Base-by-base conservation (phyloP, 73 alveolate genomes). In the Uronychia binucleata region DNA sequence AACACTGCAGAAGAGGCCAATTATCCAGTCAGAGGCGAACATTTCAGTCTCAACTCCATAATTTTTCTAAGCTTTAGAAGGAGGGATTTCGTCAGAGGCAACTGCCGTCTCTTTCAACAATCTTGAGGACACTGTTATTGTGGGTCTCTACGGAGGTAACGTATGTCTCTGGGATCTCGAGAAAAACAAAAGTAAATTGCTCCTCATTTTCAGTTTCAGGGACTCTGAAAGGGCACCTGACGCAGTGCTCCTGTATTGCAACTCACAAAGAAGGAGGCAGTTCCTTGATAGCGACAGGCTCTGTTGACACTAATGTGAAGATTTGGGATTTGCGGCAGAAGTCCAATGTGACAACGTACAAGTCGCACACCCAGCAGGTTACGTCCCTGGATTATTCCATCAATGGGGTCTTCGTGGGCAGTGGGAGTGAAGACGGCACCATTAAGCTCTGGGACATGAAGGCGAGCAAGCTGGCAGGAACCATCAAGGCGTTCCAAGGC, bases 371-470 rank as follows among this genome's bases (percentile, higher is more conserved):
- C 57, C 77, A 88, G 0, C 59, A 81, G 35, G 83, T 90, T 0
- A 90, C 85, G 60, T 90, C 92, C 83, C 89, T 90, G 35, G 86
- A 90, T 80, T 90, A 80, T 84, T 78, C 86, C 30, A 89, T 91
- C 28, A 91, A 91, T 75, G 82, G 95, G 74, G 81, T 82, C 59
- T 83, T 91, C 77, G 86, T 90, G 34, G 95, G 89, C 0, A 91
- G 92, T 30, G 95, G 95, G 1, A 84, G 95, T 83, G 92, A 90
- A 85, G 95, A 90, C 79, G 77, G 89, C 28, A 89, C 94, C 75
- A 85, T 93, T n/a, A 93, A 93, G 78, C 81, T 90, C 76, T 90
- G 86, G 85, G 95, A 90, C 74, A 77, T 93, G 77, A 89, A 90
- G 77, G 92, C 97, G 0, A 90, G 83, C 13, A 93, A 89, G 81